A percentile compares a stretch with the other conserved stretches of the same genome.
Evolutionary conservation across 768 basidiomycete genomes (phyloP).

Genomic region (Phaeotremella fagi): DNA sequence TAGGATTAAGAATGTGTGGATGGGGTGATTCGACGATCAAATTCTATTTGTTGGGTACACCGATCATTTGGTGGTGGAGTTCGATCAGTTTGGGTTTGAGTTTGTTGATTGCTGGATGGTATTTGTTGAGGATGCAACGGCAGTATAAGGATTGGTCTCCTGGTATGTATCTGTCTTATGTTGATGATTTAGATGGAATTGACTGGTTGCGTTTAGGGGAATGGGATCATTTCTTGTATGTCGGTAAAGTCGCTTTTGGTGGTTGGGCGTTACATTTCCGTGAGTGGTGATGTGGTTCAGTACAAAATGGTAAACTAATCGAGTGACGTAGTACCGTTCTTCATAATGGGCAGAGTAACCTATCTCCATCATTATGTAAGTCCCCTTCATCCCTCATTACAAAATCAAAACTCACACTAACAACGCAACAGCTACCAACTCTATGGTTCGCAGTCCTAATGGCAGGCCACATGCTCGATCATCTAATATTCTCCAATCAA

Average conservation of each 20-base stretch:
- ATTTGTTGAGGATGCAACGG: conserved; percentile 76
- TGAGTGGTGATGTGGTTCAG: conserved; percentile 49
- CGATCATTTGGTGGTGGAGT: conserved; percentile 84
- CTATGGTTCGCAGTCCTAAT: conserved; percentile 95
- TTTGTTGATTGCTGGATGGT: conserved; percentile 55
- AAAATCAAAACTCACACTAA: neutral
- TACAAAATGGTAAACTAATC: conserved; percentile 5
- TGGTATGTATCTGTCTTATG: conserved; percentile 52
- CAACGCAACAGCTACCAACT: conserved; percentile 67
- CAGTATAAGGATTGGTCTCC: conserved; percentile 88
- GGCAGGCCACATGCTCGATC: conserved; percentile 84
- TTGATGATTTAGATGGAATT: neutral
- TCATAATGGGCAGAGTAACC: conserved; percentile 91
- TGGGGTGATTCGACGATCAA: conserved; percentile 85
- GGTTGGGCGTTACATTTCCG: conserved; percentile 91
- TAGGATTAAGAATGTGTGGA: conserved; percentile 94
- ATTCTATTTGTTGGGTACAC: conserved; percentile 91
- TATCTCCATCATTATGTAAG: conserved; percentile 93
- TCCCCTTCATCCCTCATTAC: conserved; percentile 23
- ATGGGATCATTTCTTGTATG: conserved; percentile 93
- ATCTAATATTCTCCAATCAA: conserved; percentile 75
- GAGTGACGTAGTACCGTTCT: conserved; percentile 97
- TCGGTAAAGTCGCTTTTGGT: conserved; percentile 80
- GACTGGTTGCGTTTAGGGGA: conserved; percentile 57
- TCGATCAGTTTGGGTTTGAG: conserved; percentile 57